Base-by-base conservation (phyloP, 176 grass and related monocot species). In the Calamus simplicifolius region DNA sequence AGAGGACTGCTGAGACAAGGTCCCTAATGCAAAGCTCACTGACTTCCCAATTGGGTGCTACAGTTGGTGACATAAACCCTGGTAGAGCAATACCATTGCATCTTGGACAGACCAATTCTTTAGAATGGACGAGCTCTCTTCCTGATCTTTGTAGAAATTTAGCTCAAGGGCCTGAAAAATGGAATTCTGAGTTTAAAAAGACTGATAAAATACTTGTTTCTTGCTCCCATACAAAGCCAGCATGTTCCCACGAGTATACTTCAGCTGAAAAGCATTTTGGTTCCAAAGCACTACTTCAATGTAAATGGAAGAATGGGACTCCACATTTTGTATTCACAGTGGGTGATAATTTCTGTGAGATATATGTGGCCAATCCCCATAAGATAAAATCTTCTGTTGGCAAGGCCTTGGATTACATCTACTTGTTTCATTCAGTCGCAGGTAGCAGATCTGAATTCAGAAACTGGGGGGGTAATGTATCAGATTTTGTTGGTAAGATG, bases 1-100 rank as follows among this genome's bases (percentile, higher is more conserved):
- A 95, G 25, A 74, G 67, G 18, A 66, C 80, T 28, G 63, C 79
- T 17, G 67, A 77, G 55, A 70, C 56, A 2, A 88, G 77, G 75
- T 53, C 63, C 0, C 59, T 62, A 19, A 58, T 52, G 0, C 85
- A 73, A 73, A 67, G 72, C 15, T 61, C 67, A 4, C 84, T 66
- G 0, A 63, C 70, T 63, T 74, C 78, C 55, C 74, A 69, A 3
- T 48, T 70, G 4, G 69, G 69, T 43, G 35, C 35, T 43, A 13
- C 35, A 2, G 35, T 43, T 60, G 38, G 64, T 51, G 77, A 69
- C 27, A 53, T 58, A 54, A 85, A 64, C 27, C 72, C 69, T 66
- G 69, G 64, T 12, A 16, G 69, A 50, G 69, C 77, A 10, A 69
- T 52, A 73, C 77, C 83, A 8, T 64, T 73, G 50, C 57, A 52